Conservation (phyloP, 2,329 filamentous ascomycete genomes). For the Plectosphaerella sp. region DNA sequence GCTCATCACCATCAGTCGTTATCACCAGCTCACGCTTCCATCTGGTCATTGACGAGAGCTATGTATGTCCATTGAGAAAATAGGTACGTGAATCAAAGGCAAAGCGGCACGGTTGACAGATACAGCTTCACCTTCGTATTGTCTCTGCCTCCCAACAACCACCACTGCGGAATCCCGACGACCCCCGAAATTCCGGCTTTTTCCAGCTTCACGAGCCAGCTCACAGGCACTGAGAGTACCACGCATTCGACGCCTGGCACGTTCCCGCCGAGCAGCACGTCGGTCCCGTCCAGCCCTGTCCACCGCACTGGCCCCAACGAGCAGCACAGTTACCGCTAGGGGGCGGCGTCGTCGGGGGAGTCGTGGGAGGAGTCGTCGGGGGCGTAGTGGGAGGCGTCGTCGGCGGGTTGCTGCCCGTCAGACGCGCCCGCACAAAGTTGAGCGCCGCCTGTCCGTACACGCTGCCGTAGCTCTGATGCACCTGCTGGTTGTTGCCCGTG, state of each 20-base stretch:
- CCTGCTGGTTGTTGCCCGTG: slow-evolving; percentile 47
- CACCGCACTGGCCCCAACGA: slow-evolving; percentile 19
- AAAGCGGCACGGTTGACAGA: too few relatives aligned
- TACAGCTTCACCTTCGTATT: too few relatives aligned
- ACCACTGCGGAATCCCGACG: too few relatives aligned
- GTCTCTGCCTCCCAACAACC: too few relatives aligned
- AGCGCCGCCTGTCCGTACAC: slow-evolving; percentile 22
- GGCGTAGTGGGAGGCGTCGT: not conserved
- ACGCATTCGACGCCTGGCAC: slow-evolving; percentile 11
- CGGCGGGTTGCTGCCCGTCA: not conserved
- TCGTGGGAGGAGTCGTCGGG: not conserved
- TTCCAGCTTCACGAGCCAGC: too few relatives aligned
- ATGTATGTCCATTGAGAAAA: too few relatives aligned
- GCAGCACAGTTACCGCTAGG: not conserved
- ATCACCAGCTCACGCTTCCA: too few relatives aligned
- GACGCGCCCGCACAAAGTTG: slow-evolving; percentile 45
- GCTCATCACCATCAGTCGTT: too few relatives aligned
- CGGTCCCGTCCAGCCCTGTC: slow-evolving; percentile 15
- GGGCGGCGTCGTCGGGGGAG: not conserved
- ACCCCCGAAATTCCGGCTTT: too few relatives aligned
- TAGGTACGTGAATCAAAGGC: too few relatives aligned
- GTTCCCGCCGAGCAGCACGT: slow-evolving; percentile 17
- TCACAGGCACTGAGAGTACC: slow-evolving; percentile 54
- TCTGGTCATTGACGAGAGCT: too few relatives aligned
- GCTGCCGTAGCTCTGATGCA: slow-evolving; percentile 47